Conservation (phyloP, 345 rosid species). For the Hibiscus syriacus region DNA sequence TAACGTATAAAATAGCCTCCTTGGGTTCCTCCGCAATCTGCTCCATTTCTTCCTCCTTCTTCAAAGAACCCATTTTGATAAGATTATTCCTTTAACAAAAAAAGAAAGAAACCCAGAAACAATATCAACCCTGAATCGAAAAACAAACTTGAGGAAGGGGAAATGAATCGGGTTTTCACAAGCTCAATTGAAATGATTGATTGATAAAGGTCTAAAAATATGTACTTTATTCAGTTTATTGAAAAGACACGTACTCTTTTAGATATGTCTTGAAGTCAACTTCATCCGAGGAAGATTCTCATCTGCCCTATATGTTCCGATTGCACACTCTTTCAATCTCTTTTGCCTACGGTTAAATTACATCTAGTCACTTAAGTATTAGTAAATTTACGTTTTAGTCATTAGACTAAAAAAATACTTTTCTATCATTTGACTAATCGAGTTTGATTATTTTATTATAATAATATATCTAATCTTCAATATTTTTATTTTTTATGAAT, state of each 20-base stretch:
- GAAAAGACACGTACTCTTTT: background rate
- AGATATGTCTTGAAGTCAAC: too few species aligned
- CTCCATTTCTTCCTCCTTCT: conserved; percentile 38
- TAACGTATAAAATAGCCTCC: conserved; percentile 71
- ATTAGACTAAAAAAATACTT: too few species aligned
- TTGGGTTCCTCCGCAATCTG: conserved; percentile 28
- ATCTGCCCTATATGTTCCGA: too few species aligned
- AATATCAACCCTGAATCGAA: background rate
- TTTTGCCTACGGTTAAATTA: too few species aligned
- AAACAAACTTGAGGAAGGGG: background rate
- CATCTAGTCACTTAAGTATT: too few species aligned
- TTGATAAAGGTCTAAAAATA: background rate
- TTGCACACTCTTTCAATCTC: too few species aligned
- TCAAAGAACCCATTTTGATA: conserved; percentile 54
- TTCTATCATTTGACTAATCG: too few species aligned
- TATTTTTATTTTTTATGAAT: too few species aligned
- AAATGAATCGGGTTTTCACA: background rate
- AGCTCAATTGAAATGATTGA: background rate
- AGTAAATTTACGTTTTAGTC: too few species aligned
- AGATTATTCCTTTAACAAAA: background rate
- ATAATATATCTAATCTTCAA: too few species aligned
- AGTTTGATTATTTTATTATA: too few species aligned
- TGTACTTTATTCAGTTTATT: background rate
- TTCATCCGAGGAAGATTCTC: too few species aligned
- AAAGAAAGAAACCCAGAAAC: background rate